Base-by-base conservation (phyloP, 768 basidiomycete species). In the Mycena sanguinolenta region DNA sequence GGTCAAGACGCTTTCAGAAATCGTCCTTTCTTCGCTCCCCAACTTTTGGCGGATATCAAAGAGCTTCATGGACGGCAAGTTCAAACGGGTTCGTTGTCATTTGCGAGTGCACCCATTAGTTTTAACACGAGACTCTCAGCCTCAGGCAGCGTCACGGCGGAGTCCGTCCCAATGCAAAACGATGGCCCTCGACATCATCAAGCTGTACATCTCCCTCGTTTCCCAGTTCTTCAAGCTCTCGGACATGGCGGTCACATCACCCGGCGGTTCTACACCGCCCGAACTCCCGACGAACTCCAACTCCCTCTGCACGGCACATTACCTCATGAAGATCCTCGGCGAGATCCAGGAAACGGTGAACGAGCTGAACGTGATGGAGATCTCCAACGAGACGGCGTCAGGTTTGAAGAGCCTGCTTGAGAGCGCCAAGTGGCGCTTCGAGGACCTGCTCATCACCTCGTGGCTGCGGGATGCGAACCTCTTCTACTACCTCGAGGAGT, bases 21-120 rank as follows among this genome's bases (percentile, higher is more conserved):
- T 89, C 44, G 87, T 98, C 79, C 79, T 96, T 16, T 84, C 91
- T n/a, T 88, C 92, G 2, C 86, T 99, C 27, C 96, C 97, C 16
- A 95, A 89, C 75, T 98, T 98, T 82, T 97, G 96, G 95, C 93
- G 91, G 77, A 94, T 99, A 57, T 92, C 94, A 2, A 94, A 90
- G 79, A 90, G 89, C 25, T 97, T 96, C 77, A 90, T 97, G 82
- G 96, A 98, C 50, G 97, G 98, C 6, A 96, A 94, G 79, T 96
- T 94, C 78, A 92, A 91, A 79, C 95, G 92, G 87, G 96, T 96
- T 60, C 44, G 59, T 52, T 54, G 63, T 54, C 52, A 27, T 62
- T 46, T 27, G 21, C 44, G 58, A 57, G 65, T 59, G 36, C 1
- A 17, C 9, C 16, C 53, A 28, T 16, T 61, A 2, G 25, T 10